Evolutionary conservation across 441 rosid genomes (phyloP).

Genomic region (Eruca vesicaria): DNA sequence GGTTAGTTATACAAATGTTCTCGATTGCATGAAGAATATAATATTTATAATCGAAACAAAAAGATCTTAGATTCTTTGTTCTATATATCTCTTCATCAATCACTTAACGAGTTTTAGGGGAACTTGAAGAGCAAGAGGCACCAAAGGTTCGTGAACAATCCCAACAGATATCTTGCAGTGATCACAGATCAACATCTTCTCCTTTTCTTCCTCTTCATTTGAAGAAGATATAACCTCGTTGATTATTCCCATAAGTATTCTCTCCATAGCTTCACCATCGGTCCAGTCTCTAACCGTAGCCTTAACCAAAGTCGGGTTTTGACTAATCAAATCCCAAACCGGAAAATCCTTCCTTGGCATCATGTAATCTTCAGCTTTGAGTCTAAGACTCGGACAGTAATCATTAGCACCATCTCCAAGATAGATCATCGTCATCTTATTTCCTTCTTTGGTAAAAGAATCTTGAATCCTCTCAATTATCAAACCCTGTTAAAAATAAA

Average conservation of each 20-base stretch:
- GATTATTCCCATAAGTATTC: constrained; percentile 40
- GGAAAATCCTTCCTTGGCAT: constrained; percentile 94
- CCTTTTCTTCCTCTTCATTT: constrained; percentile 14
- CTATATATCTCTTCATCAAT: background rate
- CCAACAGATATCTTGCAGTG: constrained; percentile 52
- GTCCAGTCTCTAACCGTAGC: constrained; percentile 74
- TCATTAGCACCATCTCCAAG: constrained; percentile 85
- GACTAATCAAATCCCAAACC: constrained; percentile 69
- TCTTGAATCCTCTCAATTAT: constrained; percentile 66
- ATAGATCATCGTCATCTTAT: constrained; percentile 56
- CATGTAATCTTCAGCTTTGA: constrained; percentile 51
- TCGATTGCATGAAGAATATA: background rate
- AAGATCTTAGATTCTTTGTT: background rate
- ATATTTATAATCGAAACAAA: background rate
- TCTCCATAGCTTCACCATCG: constrained; percentile 67
- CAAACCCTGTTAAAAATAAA: constrained; percentile 58
- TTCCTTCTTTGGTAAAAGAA: constrained; percentile 40
- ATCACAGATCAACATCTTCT: constrained; percentile 31
- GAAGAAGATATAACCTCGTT: background rate
- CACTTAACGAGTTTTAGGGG: constrained; percentile 34
- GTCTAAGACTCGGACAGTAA: constrained; percentile 76
- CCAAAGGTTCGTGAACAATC: constrained; percentile 38
- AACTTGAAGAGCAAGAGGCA: constrained; percentile 44
- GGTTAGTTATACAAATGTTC: background rate
- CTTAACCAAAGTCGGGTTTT: constrained; percentile 50